Base-by-base conservation (phyloP, 1,284 basidiomycete genomes). In the Malassezia brasiliensis region DNA sequence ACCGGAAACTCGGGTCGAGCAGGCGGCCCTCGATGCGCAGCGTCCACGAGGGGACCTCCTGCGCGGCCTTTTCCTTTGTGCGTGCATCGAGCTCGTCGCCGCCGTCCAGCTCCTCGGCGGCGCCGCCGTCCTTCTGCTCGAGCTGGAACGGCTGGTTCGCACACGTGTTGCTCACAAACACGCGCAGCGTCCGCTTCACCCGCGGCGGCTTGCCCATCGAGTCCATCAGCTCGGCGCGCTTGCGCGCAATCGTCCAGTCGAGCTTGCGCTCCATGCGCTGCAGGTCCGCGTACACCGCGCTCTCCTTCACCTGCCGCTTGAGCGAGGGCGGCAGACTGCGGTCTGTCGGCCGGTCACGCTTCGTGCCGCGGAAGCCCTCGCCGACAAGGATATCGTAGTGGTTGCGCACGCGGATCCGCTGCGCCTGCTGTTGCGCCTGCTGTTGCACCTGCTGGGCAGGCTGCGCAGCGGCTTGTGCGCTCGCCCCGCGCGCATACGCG, bases 171-270 rank as follows among this genome's bases (percentile, higher is more conserved):
- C 86, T 87, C 34, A 96, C 72, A 76, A 91, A 96, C 64, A 96
- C 79, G 28, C 93, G 82, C 50, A 96, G 69, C 1, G 85, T 91
- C 30, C 91, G 82, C 51, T 86, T 85, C 52, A 86, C 78, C 62
- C 76, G 72, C 6, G 76, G 69, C 8, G 78, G 75, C 56, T 77
- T 61, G 44, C 64, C 64, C 50, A 71, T 54, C 4, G 63, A 63
- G 31, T 74, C 71, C 37, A 64, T 65, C 9, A 74, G 83, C 72
- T 96, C 93, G 11, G 87, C 86, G 62, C 82, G 83, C 76, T 94
- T 94, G 63, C 93, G 80, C 64, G 84, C 83, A 77, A 94, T 84
- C 5, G 88, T 93, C 93, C 93, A 96, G 76, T 96, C 91, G 10
- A 96, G 79, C 74, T 86, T 87, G 60, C 86, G 82, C 76, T 96